Evolutionary conservation across 2,329 filamentous ascomycete species (phyloP).

Genomic region (Atkinsonella hypoxylon): DNA sequence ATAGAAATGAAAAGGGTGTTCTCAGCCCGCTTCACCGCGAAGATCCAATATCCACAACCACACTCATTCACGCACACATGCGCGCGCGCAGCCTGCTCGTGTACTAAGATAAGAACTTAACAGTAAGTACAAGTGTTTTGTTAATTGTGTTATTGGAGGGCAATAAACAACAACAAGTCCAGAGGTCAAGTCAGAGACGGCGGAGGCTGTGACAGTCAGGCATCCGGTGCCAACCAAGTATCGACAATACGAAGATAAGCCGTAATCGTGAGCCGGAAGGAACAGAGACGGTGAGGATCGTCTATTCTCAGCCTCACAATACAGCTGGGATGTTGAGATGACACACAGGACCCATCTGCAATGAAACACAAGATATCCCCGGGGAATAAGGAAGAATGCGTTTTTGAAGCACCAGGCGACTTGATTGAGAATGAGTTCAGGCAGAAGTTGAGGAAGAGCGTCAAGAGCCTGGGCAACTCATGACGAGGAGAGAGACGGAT

Average conservation of each 20-base stretch:
- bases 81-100: conserved; percentile 29
- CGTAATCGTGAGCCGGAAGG: neutral
- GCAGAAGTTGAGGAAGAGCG: neutral
- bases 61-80: neutral
- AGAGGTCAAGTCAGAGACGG: neutral
- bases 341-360: conserved; percentile 13
- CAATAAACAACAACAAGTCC: neutral
- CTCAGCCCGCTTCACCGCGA: conserved; percentile 2
- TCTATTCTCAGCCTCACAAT: conserved; percentile 11
- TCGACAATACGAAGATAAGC: conserved; percentile 3
- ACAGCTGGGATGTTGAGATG: conserved; percentile 10
- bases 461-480: conserved; percentile 2
- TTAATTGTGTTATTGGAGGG: conserved; percentile 4
- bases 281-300: neutral
- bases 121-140: conserved; percentile 6
- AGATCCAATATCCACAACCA: conserved; percentile 6
- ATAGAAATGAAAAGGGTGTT: neutral
- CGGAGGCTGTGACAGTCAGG: conserved; percentile 9
- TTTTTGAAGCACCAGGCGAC: conserved; percentile 6
- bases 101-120: conserved; percentile 11
- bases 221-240: neutral
- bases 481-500: conserved; percentile 1
- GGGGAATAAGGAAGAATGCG: conserved; percentile 6
- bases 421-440: conserved; percentile 4
- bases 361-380: conserved; percentile 10